Base-by-base conservation (phyloP, 768 basidiomycete species). In the Pseudohyphozyma bogoriensis region DNA sequence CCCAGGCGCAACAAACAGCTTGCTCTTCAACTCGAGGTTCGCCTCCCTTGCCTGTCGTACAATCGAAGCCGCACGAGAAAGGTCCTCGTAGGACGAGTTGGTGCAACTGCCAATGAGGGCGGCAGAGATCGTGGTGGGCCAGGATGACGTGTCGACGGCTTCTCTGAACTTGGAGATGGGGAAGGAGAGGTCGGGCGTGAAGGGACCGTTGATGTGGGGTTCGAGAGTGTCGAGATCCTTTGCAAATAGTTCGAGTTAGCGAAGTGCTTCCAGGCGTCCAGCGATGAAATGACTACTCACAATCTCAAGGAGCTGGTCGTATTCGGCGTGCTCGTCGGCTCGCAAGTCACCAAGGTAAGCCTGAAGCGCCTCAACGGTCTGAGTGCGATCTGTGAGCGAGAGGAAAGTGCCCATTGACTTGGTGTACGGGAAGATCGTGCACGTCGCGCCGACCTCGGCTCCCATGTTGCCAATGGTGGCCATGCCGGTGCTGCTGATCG, bases 381-480 rank as follows among this genome's bases (percentile, higher is more conserved):
- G 82, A 39, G 49, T 26, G 67, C 93, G 90, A 73, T 87, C 87
- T 68, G 93, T 99, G 22, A 91, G 92, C 61, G 86, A 82, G 73
- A 99, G 79, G 77, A 96, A 99, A 72, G 85, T 81, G 70, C 73
- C 80, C 93, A 96, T 96, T 71, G 91, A 88, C 67, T 78, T 74
- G 79, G 96, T 99, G 84, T 87, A 99, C 70, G 93, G 93, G 89
- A 99, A 99, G 69, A 97, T 77, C n/a, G 93, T 96, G 26, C 93
- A 96, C 13, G 93, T 99, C 37, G 93, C 93, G 74, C 93, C 93
- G 71, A 99, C 96, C 77, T 99, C 93, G 68, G 93, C 93, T 80
- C 93, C 93, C 93, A 97, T 97, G 83, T 96, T 97, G 76, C 93
- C 96, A 71, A 97, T 93, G 24, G 93, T 97, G 55, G 89, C 93